Evolutionary conservation across 495 filamentous ascomycete species (phyloP).

Genomic region (Astrothelium macrocarpum): DNA sequence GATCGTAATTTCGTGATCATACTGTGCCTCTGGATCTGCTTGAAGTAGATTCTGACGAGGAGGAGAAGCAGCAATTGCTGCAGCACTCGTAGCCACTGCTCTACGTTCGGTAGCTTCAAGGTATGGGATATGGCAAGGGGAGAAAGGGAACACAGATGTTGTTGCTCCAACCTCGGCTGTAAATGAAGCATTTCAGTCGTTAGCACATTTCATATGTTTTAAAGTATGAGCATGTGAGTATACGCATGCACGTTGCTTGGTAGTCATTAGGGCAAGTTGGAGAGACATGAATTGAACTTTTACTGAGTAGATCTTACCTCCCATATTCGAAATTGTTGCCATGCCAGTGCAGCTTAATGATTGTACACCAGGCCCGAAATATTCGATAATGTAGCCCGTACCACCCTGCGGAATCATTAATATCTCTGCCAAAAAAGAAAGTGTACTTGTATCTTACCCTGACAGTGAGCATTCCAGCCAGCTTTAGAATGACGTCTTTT

Average conservation of each 20-base stretch:
- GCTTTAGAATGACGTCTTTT: conserved; percentile 86
- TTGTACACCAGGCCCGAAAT: conserved; percentile 79
- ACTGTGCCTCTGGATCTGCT: conserved; percentile 72
- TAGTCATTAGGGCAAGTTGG: no score
- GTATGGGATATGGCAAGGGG: conserved; percentile 58
- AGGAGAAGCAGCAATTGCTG: conserved; percentile 31
- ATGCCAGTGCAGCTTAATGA: conserved; percentile 86
- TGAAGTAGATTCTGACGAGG: conserved; percentile 49
- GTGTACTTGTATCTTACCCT: conserved; percentile 33
- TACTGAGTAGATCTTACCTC: no score
- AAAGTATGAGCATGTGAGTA: no score
- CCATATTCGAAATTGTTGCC: conserved; percentile 90
- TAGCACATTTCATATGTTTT: no score
- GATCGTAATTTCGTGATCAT: conserved; percentile 88
- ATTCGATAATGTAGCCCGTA: conserved; percentile 91
- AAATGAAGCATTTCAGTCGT: no score
- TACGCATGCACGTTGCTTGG: no score
- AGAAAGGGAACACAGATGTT: conserved; percentile 87
- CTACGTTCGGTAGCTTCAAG: conserved; percentile 72
- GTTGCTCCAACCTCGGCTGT: conserved; percentile 93
- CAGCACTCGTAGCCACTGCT: conserved; percentile 56
- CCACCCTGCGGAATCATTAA: conserved; percentile 46
- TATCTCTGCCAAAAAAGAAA: not conserved
- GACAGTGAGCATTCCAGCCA: conserved; percentile 86
- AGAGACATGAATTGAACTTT: no score